Evolutionary conservation across 768 basidiomycete genomes (phyloP).

Genomic region (Mycena epipterygia): DNA sequence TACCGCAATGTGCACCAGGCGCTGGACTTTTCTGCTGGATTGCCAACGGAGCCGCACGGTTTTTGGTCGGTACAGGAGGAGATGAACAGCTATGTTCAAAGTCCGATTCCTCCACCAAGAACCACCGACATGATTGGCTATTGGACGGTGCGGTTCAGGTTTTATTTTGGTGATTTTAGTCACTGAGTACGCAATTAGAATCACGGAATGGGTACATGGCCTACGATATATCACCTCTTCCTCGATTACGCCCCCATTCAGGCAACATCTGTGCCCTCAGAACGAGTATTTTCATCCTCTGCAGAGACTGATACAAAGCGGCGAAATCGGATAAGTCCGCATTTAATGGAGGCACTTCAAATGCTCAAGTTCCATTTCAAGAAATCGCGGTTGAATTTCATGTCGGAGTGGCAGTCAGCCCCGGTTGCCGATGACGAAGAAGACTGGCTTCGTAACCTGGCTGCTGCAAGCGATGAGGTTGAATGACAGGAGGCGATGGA

Average conservation of each 20-base stretch:
- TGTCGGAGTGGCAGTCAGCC: slow-evolving; percentile 19
- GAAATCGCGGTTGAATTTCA: slow-evolving; percentile 14
- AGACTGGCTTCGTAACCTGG: slow-evolving; percentile 17
- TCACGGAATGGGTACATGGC: slow-evolving; percentile 17
- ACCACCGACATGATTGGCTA: slow-evolving; percentile 13
- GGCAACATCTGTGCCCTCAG: slow-evolving; percentile 22
- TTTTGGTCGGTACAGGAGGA: slow-evolving; percentile 17
- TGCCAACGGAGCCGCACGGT: slow-evolving; percentile 7
- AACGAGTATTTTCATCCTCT: slow-evolving; percentile 18
- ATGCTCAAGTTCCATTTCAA: slow-evolving; percentile 17
- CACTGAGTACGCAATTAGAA: slow-evolving; percentile 12
- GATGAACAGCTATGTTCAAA: slow-evolving; percentile 16
- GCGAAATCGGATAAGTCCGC: slow-evolving; percentile 15
- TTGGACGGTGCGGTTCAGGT: slow-evolving; percentile 11
- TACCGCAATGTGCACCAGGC: slow-evolving; percentile 17
- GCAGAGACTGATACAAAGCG: no score
- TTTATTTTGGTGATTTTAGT: slow-evolving; percentile 9
- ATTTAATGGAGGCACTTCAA: slow-evolving; percentile 12
- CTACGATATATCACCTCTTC: slow-evolving; percentile 10
- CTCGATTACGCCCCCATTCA: slow-evolving; percentile 14
- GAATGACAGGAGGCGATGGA: slow-evolving; percentile 14
- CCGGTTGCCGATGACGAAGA: slow-evolving; percentile 18
- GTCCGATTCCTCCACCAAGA: slow-evolving; percentile 18
- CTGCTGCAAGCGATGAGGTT: slow-evolving; percentile 14
- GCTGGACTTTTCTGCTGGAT: slow-evolving; percentile 20